Base-by-base conservation (phyloP, 371 early-diverging fungal genomes). In the Rhizopus sp. region DNA sequence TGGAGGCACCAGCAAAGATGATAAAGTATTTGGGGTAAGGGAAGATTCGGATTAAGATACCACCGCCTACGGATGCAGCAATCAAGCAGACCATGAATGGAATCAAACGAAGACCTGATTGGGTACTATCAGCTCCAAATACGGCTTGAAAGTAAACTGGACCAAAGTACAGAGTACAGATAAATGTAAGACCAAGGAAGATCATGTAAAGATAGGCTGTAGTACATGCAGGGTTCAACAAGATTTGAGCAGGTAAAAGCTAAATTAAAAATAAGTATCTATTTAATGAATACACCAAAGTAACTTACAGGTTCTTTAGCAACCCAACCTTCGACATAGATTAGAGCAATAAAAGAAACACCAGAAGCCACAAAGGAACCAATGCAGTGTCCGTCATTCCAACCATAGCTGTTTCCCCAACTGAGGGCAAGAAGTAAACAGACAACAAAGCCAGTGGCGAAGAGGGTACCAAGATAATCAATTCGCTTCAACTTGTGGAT, bases 91-190 rank as follows among this genome's bases (percentile, higher is more conserved):
- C 64, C 80, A 80, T 76, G 37, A 65, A 76, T 2, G 80, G 80
- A 31, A 78, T 68, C 7, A 78, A 57, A 17, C 79, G 73, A 35
- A 75, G 46, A 35, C 79, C 79, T 12, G 79, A 75, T 15, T 58
- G 29, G 0, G 68, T 75, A 42, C 72, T 70, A 35, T 64, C 51
- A 1, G 73, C 75, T 29, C 68, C 73, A 60, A 65, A 78, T 0
- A 75, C 76, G 50, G 73, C 37, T 49, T 78, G 78, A 70, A 82
- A 88, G 40, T 77, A 84, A 32, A 84, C 46, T 3, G 91, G 85
- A 8, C 87, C 76, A 67, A 88, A 90, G 63, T 88, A 94, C 9
- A 91, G 62, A 10, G 86, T 76, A 15, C 83, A 81, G 49, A 88
- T 83, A 58, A 90, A 88, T 17, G 81, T 66, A 42, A 88, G 81